Conservation (phyloP, 2,329 filamentous ascomycete species). For the Bertia moriformis region DNA sequence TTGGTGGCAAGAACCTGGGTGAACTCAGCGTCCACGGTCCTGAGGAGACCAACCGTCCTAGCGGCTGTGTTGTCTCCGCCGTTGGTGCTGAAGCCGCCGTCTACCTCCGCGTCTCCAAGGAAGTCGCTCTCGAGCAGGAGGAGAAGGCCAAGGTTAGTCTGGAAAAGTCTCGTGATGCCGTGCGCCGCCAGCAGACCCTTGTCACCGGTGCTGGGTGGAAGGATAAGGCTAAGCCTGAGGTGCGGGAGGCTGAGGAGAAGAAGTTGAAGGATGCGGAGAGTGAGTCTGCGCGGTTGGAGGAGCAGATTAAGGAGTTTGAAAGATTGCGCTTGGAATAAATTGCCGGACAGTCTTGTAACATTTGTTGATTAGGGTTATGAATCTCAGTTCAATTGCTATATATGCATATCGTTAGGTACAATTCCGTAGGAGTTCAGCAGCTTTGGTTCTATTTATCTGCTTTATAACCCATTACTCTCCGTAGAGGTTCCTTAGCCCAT, state of each 20-base stretch:
- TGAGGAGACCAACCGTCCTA: constrained; percentile 10
- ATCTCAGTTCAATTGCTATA: no score
- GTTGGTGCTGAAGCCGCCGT: constrained; percentile 1
- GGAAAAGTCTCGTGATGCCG: neutral
- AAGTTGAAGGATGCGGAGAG: neutral
- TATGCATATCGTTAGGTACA: no score
- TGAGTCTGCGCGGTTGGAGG: neutral
- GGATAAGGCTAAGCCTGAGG: constrained; percentile 1
- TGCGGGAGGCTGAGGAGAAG: neutral
- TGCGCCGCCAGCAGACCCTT: neutral
- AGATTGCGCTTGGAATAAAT: constrained; percentile 1
- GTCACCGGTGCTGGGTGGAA: neutral
- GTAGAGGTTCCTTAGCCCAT: no score
- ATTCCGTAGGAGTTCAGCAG: no score
- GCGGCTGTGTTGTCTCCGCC: constrained; percentile 15
- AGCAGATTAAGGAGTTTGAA: neutral
- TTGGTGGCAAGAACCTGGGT: constrained; percentile 46
- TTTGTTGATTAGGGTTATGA: no score
- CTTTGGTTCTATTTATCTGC: no score
- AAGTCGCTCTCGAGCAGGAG: constrained; percentile 1
- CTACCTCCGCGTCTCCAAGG: constrained; percentile 1
- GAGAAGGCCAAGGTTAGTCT: constrained; percentile 1
- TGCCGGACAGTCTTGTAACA: constrained; percentile 37
- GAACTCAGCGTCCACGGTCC: constrained; percentile 17
- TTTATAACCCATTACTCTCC: no score